phyloP scores from a whole-genome alignment of 139 green algal species.

The Trebouxia sp. region DNA sequence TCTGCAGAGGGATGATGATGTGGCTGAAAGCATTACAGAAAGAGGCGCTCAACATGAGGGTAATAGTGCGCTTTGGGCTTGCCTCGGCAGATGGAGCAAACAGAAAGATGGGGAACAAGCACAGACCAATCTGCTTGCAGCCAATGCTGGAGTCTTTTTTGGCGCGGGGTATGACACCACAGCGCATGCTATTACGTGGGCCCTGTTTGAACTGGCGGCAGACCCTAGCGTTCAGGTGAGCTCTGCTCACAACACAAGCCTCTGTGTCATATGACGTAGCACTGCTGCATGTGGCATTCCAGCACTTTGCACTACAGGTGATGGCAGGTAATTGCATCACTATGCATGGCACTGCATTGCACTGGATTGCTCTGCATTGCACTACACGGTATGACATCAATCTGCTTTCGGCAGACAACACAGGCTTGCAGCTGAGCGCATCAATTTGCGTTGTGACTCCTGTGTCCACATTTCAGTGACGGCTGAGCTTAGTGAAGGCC shows the following conservation, averaged over 20 bases:
- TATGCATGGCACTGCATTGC: too few relatives aligned
- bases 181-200: slow-evolving; percentile 1
- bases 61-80: background rate
- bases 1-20: background rate
- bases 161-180: background rate
- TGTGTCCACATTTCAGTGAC: too few relatives aligned
- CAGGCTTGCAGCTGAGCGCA: too few relatives aligned
- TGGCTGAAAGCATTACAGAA: background rate
- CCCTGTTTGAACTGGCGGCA: background rate
- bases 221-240: background rate
- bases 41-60: background rate
- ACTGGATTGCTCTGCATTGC: too few relatives aligned
- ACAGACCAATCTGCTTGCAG: background rate
- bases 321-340: too few relatives aligned
- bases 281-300: background rate
- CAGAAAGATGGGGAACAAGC: background rate
- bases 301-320: too few relatives aligned
- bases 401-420: too few relatives aligned
- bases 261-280: background rate
- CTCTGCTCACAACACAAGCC: background rate
- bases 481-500: too few relatives aligned
- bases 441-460: too few relatives aligned
- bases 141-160: background rate
- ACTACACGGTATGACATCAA: too few relatives aligned
- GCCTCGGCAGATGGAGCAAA: background rate